These are phyloP conservation scores for Diacronema lutheri DNA, from an alignment of 78 protist genomes.

Conservation along the genomic window DNA sequence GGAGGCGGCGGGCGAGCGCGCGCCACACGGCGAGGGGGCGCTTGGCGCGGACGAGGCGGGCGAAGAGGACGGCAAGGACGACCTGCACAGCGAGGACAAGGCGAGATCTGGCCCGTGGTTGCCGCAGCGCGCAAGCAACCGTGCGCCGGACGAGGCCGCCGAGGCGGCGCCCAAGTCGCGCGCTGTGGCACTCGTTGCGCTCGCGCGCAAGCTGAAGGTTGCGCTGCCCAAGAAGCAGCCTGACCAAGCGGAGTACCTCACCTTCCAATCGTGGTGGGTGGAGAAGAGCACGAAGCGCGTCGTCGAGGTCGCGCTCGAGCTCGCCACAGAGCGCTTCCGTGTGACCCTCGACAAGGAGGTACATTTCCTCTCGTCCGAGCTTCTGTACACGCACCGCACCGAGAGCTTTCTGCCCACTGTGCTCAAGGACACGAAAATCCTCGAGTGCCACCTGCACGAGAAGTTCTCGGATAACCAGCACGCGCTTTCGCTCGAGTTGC, in stretches of 20 bases:
- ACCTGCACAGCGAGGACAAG: no score
- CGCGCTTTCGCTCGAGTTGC: neutral
- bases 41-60: no score
- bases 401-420: neutral
- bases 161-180: no score
- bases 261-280: neutral
- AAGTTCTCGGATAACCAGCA: conserved; percentile 19
- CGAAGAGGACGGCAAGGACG: no score
- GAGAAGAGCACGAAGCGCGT: neutral
- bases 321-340: neutral
- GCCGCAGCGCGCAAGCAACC: no score
- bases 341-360: conserved; percentile 8
- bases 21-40: no score
- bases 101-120: no score
- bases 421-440: neutral
- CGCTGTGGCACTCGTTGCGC: no score
- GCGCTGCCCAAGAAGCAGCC: neutral
- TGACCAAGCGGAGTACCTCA: neutral
- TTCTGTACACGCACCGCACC: no score
- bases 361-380: neutral
- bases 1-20: no score
- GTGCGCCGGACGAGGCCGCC: no score
- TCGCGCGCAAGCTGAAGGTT: no score
- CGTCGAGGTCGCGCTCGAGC: neutral
- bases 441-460: conserved; percentile 2